Base-by-base conservation (phyloP, 1,284 basidiomycete genomes). In the Ganoderma resinaceum region DNA sequence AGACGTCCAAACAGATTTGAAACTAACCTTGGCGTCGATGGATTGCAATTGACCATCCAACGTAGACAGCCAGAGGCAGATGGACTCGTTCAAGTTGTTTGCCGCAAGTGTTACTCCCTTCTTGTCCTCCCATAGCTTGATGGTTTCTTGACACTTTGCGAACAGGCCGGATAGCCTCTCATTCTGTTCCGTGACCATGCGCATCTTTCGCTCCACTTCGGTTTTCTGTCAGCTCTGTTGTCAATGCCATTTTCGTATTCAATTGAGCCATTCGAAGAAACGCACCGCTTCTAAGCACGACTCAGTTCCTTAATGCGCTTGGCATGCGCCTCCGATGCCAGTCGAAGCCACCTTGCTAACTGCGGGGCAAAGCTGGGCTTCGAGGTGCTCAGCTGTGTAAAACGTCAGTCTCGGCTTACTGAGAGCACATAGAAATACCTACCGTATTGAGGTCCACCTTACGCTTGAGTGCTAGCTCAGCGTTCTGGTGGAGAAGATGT, bases 351-450 rank as follows among this genome's bases (percentile, higher is more conserved):
- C 1, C 35, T 40, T n/a, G 42, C 37, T 38, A 66, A 35, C 31
- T 43, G 43, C 23, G 43, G 23, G 18, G 57, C 42, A 35, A 66
- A 58, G 5, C n/a, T 7, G 42, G 65, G 65, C 16, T 57, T 46
- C 61, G 57, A 58, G 7, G 59, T 37, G 40, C 59, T 62, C 18
- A 66, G 16, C 65, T 66, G 33, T 14, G 46, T 40, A 7, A n/a
- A 6, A 37, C 11, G 33, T 52, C 53, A 64, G 55, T 12, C 18
- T 18, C 1, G 0, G 7, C n/a, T 20, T 12, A 46, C 6, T 6
- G 12, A 4, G 16, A 23, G 4, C 29, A 20, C 1, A 49, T 9
- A 35, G 3, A 29, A 52, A 26, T 31, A 35, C 33, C 8, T 57
- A 53, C 66, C 23, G 35, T 35, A 23, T 49, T 57, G n/a, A 67